Evolutionary conservation across 176 grass and related monocot species (phyloP).

Genomic region (Oryza australiensis): DNA sequence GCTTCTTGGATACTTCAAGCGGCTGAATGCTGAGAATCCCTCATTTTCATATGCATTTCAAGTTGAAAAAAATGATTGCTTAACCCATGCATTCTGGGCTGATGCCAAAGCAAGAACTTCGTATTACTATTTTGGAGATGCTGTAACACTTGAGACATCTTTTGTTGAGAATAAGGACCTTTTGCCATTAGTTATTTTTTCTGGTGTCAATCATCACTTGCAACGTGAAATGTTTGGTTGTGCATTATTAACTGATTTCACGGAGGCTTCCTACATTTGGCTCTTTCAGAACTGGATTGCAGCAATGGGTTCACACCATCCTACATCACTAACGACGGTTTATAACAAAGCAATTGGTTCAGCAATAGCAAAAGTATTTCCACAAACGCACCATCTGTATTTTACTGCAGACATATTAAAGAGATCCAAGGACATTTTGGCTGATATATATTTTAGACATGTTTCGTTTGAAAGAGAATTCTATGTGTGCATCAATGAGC

Average conservation of each 20-base stretch:
- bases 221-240: constrained; percentile 60
- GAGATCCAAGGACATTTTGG: constrained; percentile 47
- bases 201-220: constrained; percentile 62
- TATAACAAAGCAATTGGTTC: constrained; percentile 44
- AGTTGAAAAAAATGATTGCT: constrained; percentile 67
- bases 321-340: constrained; percentile 47
- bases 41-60: constrained; percentile 67
- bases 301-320: constrained; percentile 52
- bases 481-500: constrained; percentile 40
- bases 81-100: constrained; percentile 62
- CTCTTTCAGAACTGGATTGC: constrained; percentile 60
- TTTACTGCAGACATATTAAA: constrained; percentile 50
- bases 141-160: constrained; percentile 57
- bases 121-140: constrained; percentile 67
- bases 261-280: constrained; percentile 53
- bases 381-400: constrained; percentile 52
- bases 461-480: constrained; percentile 52
- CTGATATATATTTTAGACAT: constrained; percentile 44
- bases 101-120: constrained; percentile 63
- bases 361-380: constrained; percentile 56
- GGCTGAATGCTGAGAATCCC: constrained; percentile 61
- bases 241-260: constrained; percentile 54
- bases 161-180: constrained; percentile 55
- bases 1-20: constrained; percentile 66
- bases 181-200: constrained; percentile 63